Percentiles rank a stretch among this genome's conserved stretches.
These are phyloP conservation scores for Geoglossum cookeanum DNA, from an alignment of 2,329 filamentous ascomycete genomes.

Conservation along the genomic window DNA sequence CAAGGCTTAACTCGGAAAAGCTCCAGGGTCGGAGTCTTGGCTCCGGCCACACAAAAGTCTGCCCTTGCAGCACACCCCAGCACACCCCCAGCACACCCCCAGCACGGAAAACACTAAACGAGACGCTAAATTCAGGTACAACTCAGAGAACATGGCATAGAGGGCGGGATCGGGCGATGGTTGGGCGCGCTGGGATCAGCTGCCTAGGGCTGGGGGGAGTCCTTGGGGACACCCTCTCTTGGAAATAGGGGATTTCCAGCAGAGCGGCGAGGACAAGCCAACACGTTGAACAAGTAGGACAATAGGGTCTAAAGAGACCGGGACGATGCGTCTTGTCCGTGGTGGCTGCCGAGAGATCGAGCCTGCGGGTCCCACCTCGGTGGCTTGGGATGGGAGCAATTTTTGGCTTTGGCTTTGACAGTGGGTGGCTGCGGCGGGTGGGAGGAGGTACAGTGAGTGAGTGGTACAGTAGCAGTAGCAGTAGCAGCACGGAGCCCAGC, in stretches of 20 bases:
- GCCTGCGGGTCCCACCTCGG: not conserved
- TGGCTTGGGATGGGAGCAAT: not conserved
- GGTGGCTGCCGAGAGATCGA: not conserved
- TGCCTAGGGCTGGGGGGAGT: too few relatives aligned
- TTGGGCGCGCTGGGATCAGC: not conserved
- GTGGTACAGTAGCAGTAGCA: too few relatives aligned
- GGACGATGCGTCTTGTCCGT: not conserved
- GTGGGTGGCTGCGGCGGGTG: not conserved
- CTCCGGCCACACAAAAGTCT: not conserved
- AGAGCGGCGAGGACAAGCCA: not conserved
- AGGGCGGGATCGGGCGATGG: not conserved
- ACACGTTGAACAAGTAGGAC: not conserved
- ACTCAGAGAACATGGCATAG: not conserved
- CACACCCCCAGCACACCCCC: too few relatives aligned
- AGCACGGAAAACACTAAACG: not conserved
- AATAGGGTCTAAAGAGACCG: not conserved
- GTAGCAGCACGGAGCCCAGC: too few relatives aligned
- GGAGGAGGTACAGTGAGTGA: too few relatives aligned
- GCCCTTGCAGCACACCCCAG: not conserved
- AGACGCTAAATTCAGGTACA: constrained; percentile 1
- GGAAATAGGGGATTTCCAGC: too few relatives aligned
- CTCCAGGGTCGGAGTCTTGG: not conserved
- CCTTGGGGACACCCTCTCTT: too few relatives aligned
- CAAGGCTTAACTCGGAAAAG: too few relatives aligned
- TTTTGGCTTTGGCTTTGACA: not conserved